Evolutionary conservation across 2,329 filamentous ascomycete species (phyloP).

Genomic region (Rhynchosporium graminicola): DNA sequence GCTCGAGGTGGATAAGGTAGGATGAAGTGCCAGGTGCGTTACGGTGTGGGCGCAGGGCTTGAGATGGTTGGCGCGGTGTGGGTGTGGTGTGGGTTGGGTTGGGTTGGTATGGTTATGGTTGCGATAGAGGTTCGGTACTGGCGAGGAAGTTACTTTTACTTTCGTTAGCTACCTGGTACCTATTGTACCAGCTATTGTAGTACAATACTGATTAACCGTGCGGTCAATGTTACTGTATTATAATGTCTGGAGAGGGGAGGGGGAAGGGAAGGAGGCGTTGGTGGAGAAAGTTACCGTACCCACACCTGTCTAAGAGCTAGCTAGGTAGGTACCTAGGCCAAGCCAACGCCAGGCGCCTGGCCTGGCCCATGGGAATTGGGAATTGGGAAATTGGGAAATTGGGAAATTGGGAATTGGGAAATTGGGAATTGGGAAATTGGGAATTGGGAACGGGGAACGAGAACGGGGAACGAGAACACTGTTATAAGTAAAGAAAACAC

Average conservation of each 20-base stretch:
- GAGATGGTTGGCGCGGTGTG: constrained; percentile 1
- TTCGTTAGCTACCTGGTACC: too few relatives aligned
- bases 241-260: too few relatives aligned
- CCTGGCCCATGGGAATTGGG: not conserved
- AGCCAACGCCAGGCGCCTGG: too few relatives aligned
- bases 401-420: not conserved
- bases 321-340: too few relatives aligned
- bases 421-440: not conserved
- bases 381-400: not conserved
- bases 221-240: too few relatives aligned
- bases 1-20: too few relatives aligned
- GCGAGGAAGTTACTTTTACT: too few relatives aligned
- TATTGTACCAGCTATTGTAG: too few relatives aligned
- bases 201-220: too few relatives aligned
- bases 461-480: too few relatives aligned
- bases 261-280: not conserved
- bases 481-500: not conserved
- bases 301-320: too few relatives aligned
- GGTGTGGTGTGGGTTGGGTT: not conserved
- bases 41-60: constrained; percentile 7
- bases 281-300: constrained; percentile 8
- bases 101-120: not conserved
- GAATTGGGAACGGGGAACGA: not conserved
- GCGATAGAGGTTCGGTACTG: too few relatives aligned
- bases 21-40: not conserved